Evolutionary conservation across 805 yeast species (phyloP).

Genomic region (Kazachstania africana): DNA sequence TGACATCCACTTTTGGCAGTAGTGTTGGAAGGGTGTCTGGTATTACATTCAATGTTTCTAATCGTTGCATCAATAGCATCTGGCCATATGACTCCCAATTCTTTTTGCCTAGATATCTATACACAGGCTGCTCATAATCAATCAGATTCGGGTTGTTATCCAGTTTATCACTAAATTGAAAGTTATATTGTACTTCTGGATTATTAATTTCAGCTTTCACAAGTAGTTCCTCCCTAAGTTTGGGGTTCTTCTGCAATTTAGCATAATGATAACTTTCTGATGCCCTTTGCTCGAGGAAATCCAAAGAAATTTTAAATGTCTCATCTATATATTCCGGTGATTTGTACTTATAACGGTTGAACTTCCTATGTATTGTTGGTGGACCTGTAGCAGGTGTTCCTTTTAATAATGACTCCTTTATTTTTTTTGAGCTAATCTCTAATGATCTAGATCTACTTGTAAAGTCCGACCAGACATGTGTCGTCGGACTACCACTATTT

Average conservation of each 20-base stretch:
- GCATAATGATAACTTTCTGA: slow-evolving; percentile 6
- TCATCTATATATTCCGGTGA: slow-evolving; percentile 63
- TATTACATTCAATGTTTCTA: slow-evolving; percentile 72
- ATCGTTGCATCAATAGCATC: slow-evolving; percentile 82
- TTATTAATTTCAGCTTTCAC: slow-evolving; percentile 60
- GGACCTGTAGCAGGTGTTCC: slow-evolving; percentile 38
- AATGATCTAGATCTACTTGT: slow-evolving; percentile 18
- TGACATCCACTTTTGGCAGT: slow-evolving; percentile 66
- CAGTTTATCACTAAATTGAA: slow-evolving; percentile 31
- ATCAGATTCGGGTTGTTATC: slow-evolving; percentile 33
- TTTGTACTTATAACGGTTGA: slow-evolving; percentile 40
- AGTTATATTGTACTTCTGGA: slow-evolving; percentile 76
- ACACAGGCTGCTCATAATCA: slow-evolving; percentile 71
- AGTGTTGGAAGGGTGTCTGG: slow-evolving; percentile 93
- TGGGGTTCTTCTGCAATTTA: slow-evolving; percentile 1
- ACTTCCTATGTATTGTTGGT: slow-evolving; percentile 33
- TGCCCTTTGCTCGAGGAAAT: slow-evolving; percentile 40
- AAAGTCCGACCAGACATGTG: slow-evolving; percentile 20
- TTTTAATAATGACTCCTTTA: slow-evolving; percentile 24
- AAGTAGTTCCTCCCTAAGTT: slow-evolving; percentile 27
- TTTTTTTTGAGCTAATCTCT: slow-evolving; percentile 15
- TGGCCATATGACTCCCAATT: slow-evolving; percentile 63
- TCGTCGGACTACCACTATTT: no score
- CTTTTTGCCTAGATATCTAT: slow-evolving; percentile 51
- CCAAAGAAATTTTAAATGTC: slow-evolving; percentile 60